Percentiles rank a stretch among this genome's conserved stretches.
phyloP scores from a whole-genome alignment of 225 moss, liverwort and hornwort genomes.

The Marchantia polymorpha region DNA sequence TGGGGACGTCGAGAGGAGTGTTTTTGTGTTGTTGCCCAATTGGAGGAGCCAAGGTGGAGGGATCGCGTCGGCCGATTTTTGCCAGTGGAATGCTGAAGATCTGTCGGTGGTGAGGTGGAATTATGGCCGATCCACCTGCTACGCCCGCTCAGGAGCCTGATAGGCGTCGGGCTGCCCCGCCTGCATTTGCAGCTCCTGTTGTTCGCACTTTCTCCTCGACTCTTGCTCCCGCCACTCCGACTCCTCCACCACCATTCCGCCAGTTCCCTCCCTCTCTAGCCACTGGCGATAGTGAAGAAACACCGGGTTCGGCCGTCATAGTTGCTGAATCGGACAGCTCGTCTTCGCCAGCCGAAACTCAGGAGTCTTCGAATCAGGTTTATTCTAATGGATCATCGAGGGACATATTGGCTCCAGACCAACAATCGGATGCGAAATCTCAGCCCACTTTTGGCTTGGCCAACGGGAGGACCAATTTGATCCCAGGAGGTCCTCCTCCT shows the following conservation, averaged over 20 bases:
- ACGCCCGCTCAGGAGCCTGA: conserved; percentile 40
- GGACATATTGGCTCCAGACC: conserved; percentile 28
- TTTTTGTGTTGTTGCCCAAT: background rate
- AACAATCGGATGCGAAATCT: conserved; percentile 45
- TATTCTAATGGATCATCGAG: conserved; percentile 35
- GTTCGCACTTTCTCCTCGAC: conserved; percentile 30
- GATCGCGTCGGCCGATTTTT: background rate
- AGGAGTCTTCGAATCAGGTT: conserved; percentile 42
- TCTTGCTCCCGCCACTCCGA: conserved; percentile 34
- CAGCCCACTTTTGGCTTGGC: conserved; percentile 30
- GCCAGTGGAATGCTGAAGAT: conserved; percentile 33
- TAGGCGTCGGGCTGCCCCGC: conserved; percentile 43
- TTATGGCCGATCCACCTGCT: conserved; percentile 46
- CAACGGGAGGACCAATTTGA: conserved; percentile 22
- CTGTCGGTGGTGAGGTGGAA: conserved; percentile 20
- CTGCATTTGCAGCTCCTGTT: conserved; percentile 45
- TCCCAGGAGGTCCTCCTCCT: conserved; percentile 15
- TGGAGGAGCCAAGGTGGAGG: background rate
- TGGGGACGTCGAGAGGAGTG: background rate
- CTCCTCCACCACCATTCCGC: conserved; percentile 28
- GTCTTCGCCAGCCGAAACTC: conserved; percentile 32
- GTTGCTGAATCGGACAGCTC: conserved; percentile 32
- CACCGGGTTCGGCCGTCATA: conserved; percentile 8
- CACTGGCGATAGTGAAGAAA: conserved; percentile 20
- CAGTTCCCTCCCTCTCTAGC: conserved; percentile 20